These are phyloP conservation scores for Sechiopsis laciniata DNA, from an alignment of 306 rosid genomes.

Conservation along the genomic window DNA sequence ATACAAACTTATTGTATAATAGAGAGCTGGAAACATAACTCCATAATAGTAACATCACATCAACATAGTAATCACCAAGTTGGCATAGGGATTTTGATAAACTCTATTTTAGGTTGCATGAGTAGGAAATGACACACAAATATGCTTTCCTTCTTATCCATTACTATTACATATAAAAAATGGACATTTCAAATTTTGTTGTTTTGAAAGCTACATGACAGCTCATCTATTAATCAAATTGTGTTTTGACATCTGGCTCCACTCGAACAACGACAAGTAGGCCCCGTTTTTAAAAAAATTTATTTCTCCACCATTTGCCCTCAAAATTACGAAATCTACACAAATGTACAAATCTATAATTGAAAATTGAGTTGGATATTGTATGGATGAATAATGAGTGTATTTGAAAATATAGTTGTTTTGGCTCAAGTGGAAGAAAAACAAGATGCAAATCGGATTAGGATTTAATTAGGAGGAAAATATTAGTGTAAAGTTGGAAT, in stretches of 20 bases:
- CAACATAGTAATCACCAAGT: background rate
- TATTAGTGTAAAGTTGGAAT: background rate
- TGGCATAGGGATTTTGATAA: background rate
- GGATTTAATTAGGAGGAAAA: too few species aligned
- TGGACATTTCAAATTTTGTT: background rate
- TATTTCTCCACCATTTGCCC: too few species aligned
- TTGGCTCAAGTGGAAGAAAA: too few species aligned
- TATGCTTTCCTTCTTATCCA: constrained; percentile 11
- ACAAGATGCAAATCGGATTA: too few species aligned
- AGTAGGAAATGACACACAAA: background rate
- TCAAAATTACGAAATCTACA: too few species aligned
- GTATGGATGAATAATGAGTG: too few species aligned
- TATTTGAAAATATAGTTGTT: too few species aligned
- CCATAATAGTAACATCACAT: background rate
- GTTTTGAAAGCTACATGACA: background rate
- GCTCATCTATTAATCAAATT: background rate
- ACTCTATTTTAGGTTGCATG: background rate
- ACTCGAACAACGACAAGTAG: background rate
- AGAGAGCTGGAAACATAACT: background rate
- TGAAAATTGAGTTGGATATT: background rate
- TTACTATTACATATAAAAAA: background rate
- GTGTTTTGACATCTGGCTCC: background rate
- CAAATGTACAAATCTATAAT: background rate
- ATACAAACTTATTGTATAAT: too few species aligned
- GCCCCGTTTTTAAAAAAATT: background rate